phyloP scores from a whole-genome alignment of 495 filamentous ascomycete genomes.

The Trichocladium antarcticum region DNA sequence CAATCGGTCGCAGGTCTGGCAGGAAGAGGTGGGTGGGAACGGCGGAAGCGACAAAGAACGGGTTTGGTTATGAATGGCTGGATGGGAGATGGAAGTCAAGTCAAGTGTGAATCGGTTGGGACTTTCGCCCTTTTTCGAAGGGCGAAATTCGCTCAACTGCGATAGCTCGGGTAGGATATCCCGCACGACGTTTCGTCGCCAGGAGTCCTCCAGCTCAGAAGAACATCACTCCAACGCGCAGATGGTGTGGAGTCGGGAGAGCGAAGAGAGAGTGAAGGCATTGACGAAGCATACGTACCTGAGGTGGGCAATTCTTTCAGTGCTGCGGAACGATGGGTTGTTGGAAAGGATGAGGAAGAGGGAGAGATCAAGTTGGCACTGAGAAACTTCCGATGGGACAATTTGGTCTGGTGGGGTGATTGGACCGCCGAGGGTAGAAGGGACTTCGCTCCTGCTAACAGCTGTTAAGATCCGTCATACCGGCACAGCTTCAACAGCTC shows the following conservation, averaged over 20 bases:
- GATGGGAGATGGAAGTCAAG: neutral
- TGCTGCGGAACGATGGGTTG: neutral
- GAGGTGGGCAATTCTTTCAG: too few species aligned
- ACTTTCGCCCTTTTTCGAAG: too few species aligned
- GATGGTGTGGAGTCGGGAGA: too few species aligned
- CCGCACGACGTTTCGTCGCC: constrained; percentile 15
- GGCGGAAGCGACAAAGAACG: neutral
- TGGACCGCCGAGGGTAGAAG: constrained; percentile 8
- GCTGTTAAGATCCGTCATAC: constrained; percentile 6
- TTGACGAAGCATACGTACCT: too few species aligned
- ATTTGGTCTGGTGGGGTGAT: constrained; percentile 25
- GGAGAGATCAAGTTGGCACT: constrained; percentile 2
- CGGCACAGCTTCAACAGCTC: too few species aligned
- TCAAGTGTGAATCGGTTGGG: too few species aligned
- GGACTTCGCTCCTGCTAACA: constrained; percentile 15
- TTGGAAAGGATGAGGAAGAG: neutral
- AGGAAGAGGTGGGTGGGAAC: neutral
- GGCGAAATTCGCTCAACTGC: constrained; percentile 22
- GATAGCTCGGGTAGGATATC: constrained; percentile 12
- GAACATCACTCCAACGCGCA: neutral
- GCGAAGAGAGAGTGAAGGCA: too few species aligned
- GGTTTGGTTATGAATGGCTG: neutral
- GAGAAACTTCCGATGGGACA: constrained; percentile 21
- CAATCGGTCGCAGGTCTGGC: neutral
- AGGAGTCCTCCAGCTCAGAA: neutral